Conservation (phyloP, 1,284 basidiomycete genomes). For the Ceratobasidium sp. region DNA sequence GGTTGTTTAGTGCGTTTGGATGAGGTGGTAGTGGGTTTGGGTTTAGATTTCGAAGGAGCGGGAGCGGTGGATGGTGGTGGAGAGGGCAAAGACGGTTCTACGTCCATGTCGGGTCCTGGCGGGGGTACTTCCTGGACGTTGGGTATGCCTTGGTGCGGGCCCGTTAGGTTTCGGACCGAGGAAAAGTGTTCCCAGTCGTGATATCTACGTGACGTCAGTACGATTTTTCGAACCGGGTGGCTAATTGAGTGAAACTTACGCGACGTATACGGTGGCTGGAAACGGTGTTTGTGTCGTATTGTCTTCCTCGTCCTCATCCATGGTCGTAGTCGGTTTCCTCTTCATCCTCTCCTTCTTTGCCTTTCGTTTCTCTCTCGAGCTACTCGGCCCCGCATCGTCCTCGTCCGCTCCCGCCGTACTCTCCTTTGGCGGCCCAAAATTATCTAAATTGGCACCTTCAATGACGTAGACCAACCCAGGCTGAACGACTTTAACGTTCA, state of each 20-base stretch:
- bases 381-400: constrained; percentile 2
- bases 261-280: constrained; percentile 75
- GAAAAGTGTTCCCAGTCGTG: constrained; percentile 96
- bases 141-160: constrained; percentile 86
- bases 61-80: constrained; percentile 41
- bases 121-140: constrained; percentile 62
- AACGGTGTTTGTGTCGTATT: constrained; percentile 46
- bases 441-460: constrained; percentile 61
- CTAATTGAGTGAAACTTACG: constrained; percentile 67
- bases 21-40: background rate
- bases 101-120: constrained; percentile 49
- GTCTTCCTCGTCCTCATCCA: constrained; percentile 54
- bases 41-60: background rate
- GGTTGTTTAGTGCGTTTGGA: constrained; percentile 28
- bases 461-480: constrained; percentile 89
- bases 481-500: constrained; percentile 91
- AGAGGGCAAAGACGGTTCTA: constrained; percentile 43
- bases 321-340: constrained; percentile 53
- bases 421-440: constrained; percentile 65
- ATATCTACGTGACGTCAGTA: constrained; percentile 67
- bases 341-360: constrained; percentile 55
- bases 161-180: constrained; percentile 86
- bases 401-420: constrained; percentile 43
- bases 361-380: constrained; percentile 56
- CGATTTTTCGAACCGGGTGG: constrained; percentile 12